Base-by-base conservation (phyloP, 2,329 filamentous ascomycete genomes). In the Pseudofabraea citricarpa region DNA sequence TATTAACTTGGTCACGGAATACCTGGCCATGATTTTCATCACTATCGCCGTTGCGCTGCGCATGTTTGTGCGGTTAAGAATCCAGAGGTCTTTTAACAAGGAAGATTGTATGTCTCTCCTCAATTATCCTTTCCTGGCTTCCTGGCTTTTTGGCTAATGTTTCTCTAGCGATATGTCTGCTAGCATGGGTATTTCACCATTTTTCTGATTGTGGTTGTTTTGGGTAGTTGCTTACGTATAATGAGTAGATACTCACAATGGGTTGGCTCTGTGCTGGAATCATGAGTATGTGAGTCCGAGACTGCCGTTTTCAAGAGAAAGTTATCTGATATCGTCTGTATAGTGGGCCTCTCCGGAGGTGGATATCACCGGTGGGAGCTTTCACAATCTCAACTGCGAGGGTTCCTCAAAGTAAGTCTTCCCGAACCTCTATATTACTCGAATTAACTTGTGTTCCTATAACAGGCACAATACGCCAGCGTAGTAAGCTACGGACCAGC, bases 401-500 rank as follows among this genome's bases (percentile, higher is more conserved):
- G 37, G 5, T 51, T 49, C 26, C 20, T 29, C 6, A 24, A 45
- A 20, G 44, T 50, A 40, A 36, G 19, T 5, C 21, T 16, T 8
- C n/a, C 2, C 23, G 12, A 15, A 13, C 6, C 21, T 21, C 3
- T 39, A 13, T 20, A 9, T 10, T 9, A 19, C 4, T 12, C n/a
- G 20, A 20, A 18, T 2, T 9, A 20, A 19, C 13, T 3, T 19
- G 6, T 18, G n/a, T 21, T 20, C 33, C 26, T 3, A 29, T 29
- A 29, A 10, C 3, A 46, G 44, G 40, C 40, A 7, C 44, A 60
- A 5, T 59, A 62, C 27, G 57, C 53, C 12, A 53, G 56, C 29
- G 53, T 55, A 13, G 41, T 63, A 20, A 21, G 58, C 6, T 64
- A 62, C 42, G 57, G 54, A 12, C 59, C 60, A 12, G 51, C 58